Evolutionary conservation across 2,329 filamentous ascomycete species (phyloP), one percentile per base, ranked within the genome.

Genomic region (Raffaelea ambrosiae): DNA sequence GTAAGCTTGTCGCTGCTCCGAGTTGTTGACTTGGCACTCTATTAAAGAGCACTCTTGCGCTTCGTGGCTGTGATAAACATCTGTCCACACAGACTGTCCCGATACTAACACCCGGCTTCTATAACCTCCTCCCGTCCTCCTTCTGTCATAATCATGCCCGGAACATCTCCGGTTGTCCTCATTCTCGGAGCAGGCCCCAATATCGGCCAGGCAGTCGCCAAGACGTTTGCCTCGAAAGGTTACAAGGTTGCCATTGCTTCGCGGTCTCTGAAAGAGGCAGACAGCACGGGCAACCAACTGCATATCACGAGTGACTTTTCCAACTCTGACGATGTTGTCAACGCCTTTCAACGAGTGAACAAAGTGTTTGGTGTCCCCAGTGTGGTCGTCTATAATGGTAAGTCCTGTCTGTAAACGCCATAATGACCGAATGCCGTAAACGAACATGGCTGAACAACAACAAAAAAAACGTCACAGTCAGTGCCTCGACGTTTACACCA

Each of bases 151-250:
- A 42, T 18, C 21, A 55, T 55, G 54, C 33, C 49, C 46, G 54
- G 33, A 23, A n/a, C n/a, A n/a, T 46, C 51, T 40, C 57, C 55
- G 40, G 53, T 60, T 21, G 54, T 62, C 40, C 61, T 71, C 47
- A 67, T 73, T 51, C 62, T 72, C 40, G 70, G 70, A 33, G 60
- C 66, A 9, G 70, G 70, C 3, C 50, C 67, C 43, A 70, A 67
- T 47, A 56, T 70, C 22, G 69, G 68, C 11, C 52, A 59, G 3
- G 48, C 57, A 19, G 62, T 67, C 4, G 63, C 63, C n/a, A 53
- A 57, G 14, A 57, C 61, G 9, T 70, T 72, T 52, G 59, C 63
- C 10, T 49, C 57, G 2, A 64, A 66, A 42, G 69, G 69, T 47
- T 72, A 72, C 58, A 63, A 62, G 48, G 60, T 72, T 22, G 70